Conservation (phyloP, 768 basidiomycete species). For the Dendrothele bispora region DNA sequence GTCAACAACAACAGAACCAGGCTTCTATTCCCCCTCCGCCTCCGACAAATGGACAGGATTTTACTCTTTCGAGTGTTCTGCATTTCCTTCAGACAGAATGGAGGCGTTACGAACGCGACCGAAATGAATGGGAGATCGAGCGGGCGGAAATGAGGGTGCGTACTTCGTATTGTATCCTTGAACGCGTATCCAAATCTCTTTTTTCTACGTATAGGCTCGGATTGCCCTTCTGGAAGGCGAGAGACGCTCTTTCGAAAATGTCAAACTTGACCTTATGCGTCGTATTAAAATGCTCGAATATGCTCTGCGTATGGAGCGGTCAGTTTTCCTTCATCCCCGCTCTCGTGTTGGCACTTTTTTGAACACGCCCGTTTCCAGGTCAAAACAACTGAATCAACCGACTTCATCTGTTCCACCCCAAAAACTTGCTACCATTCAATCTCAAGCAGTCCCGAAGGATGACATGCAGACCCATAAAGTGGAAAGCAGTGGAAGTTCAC, state of each 20-base stretch:
- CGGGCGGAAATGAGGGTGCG: conserved; percentile 97
- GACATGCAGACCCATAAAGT: conserved; percentile 74
- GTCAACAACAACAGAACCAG: conserved; percentile 53
- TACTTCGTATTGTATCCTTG: conserved; percentile 23
- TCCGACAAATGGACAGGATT: conserved; percentile 87
- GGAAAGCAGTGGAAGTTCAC: conserved; percentile 80
- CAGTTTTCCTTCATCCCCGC: conserved; percentile 29
- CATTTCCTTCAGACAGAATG: conserved; percentile 99
- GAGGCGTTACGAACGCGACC: conserved; percentile 95
- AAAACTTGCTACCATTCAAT: conserved; percentile 65
- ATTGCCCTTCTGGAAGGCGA: conserved; percentile 98
- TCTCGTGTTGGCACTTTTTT: conserved; percentile 12
- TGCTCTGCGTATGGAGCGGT: conserved; percentile 96
- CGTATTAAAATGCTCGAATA: conserved; percentile 99
- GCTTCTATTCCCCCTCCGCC: conserved; percentile 69
- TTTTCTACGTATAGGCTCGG: conserved; percentile 63
- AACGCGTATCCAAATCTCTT: conserved; percentile 27
- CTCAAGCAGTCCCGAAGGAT: conserved; percentile 58
- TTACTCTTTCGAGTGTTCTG: conserved; percentile 89
- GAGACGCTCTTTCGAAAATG: conserved; percentile 94
- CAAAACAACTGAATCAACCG: conserved; percentile 75
- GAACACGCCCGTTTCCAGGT: conserved; percentile 53
- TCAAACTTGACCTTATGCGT: conserved; percentile 92
- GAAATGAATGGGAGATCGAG: conserved; percentile 99
- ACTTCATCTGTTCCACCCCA: conserved; percentile 59